Evolutionary conservation across 2,329 filamentous ascomycete species (phyloP), one percentile per base, ranked within the genome.

Genomic region (Dothistroma pini): DNA sequence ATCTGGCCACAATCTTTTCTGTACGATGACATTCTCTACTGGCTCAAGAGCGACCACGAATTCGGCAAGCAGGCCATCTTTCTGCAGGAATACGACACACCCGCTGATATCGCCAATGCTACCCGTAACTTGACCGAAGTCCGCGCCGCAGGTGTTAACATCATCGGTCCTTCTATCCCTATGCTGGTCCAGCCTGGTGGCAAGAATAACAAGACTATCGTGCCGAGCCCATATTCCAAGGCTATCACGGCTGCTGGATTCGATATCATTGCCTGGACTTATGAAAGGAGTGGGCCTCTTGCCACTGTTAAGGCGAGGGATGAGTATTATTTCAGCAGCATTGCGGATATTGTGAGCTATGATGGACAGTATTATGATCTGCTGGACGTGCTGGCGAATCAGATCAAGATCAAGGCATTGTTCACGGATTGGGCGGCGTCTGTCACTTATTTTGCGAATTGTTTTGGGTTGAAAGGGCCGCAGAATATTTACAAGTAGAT

Each of bases 281-380:
- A 49, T 41, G 57, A 59, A 19, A 35, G 57, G 1, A 59, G 57
- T 50, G 57, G 57, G 2, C 57, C 57, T 22, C 21, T 59, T 52
- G 57, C 57, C 1, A 59, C 57, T 29, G 57, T 59, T 22, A 59
- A 59, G 57, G 34, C 51, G 12, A 44, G 57, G 10, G 57, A 35
- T 41, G 57, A 59, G 41, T 59, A 59, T 25, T 59, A 59, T 51
- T 59, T 59, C 31, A 59, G 57, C 57, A 59, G 57, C 48, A 55
- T 59, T 44, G 56, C 56, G n/a, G 49, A 58, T 31, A 54, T 54
- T 12, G 57, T 59, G 0, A 48, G 35, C n/a, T 59, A 59, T 11
- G 51, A 59, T 50, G 57, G 57, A 31, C 51, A 59, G 44, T 59
- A 59, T 51, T 59, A 59, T 22, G 48, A 59, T 34, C 14, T 59